Evolutionary conservation across 768 basidiomycete genomes (phyloP), one percentile per base, ranked within the genome.

Genomic region (Suillus alpinus): DNA sequence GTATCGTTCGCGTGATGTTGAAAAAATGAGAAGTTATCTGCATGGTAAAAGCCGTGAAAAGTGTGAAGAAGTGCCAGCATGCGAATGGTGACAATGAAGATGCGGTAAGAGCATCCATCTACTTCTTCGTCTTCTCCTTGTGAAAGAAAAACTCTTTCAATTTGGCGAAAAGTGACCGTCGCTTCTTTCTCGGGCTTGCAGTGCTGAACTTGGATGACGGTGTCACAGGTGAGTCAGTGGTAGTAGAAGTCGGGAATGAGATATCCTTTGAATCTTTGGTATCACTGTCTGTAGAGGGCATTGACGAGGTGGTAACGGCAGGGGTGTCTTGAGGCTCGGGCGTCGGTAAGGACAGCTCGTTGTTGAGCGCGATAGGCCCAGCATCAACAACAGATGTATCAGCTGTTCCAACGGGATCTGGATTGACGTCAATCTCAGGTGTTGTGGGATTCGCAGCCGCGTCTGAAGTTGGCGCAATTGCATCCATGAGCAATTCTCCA

Each of bases 81-180:
- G 23, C 8, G 34, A 14, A 23, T 20, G 18, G n/a, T n/a, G 13
- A 14, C 34, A 13, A 52, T 36, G 34, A 50, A 31, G 31, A 50
- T 16, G 6, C 1, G 16, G 16, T 26, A 12, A 37, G 26, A 39
- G 7, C 63, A 75, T 73, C 61, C 63, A 75, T 73, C 61, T 74
- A 69, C 66, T 78, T 72, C 52, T 78, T 73, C 43, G 68, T 70
- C 64, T 81, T 81, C 23, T 82, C 76, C 66, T 78, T 80, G 58
- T 83, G 76, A 39, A 71, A 67, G 66, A 88, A 87, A 6, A 86
- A 66, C 43, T 77, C 68, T 67, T 83, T 86, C 56, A 78, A 67
- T 65, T 78, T 86, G 29, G 80, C 80, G 57, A 88, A 78, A 34
- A 87, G 68, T 16, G 86, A 86, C 6, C 72, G 68, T 49, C 77